Evolutionary conservation across 495 filamentous ascomycete species (phyloP).

Genomic region (Penicillium paxilli): DNA sequence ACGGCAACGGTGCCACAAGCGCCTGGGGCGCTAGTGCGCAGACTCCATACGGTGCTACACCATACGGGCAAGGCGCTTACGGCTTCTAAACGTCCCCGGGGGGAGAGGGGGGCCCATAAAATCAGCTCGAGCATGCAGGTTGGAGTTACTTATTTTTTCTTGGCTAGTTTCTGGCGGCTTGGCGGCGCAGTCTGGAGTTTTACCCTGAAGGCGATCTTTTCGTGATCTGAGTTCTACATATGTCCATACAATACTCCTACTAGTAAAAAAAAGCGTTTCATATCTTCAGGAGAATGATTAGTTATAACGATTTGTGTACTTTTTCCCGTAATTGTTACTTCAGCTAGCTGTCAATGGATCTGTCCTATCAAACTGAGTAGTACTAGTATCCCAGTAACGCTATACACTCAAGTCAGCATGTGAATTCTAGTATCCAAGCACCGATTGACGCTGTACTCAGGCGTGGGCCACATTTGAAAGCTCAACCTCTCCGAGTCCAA

Average conservation of each 20-base stretch:
- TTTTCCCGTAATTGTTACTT: too few relatives aligned
- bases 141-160: constrained; percentile 23
- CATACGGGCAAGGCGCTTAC: constrained; percentile 62
- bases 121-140: constrained; percentile 22
- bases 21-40: constrained; percentile 62
- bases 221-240: not conserved
- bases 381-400: too few relatives aligned
- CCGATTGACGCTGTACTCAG: too few relatives aligned
- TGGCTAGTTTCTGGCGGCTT: constrained; percentile 14
- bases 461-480: too few relatives aligned
- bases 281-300: too few relatives aligned
- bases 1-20: constrained; percentile 60
- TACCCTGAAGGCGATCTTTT: not conserved
- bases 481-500: too few relatives aligned
- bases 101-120: constrained; percentile 6
- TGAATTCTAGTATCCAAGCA: too few relatives aligned
- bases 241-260: not conserved
- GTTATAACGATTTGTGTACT: too few relatives aligned
- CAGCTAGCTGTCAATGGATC: too few relatives aligned
- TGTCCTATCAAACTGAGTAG: too few relatives aligned
- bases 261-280: not conserved
- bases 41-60: constrained; percentile 70
- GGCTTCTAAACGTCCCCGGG: constrained; percentile 31
- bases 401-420: too few relatives aligned
- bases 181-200: constrained; percentile 29